phyloP scores from a whole-genome alignment of 106 monocot genomes.

The Phalaenopsis equestris region DNA sequence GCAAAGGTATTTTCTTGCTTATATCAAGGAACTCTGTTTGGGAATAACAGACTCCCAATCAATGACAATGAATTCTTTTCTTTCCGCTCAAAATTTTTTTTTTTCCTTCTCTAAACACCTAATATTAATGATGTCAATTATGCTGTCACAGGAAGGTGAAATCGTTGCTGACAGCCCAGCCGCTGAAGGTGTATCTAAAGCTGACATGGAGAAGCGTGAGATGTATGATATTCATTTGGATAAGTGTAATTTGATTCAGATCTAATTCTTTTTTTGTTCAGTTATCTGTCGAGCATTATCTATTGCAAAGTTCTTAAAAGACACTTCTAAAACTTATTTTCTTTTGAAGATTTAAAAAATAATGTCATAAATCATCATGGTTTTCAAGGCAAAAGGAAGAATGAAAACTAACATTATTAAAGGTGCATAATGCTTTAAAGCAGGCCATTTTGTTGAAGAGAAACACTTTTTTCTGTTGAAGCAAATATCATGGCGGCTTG shows the following conservation, averaged over 20 bases:
- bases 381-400: neutral
- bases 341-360: neutral
- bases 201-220: constrained; percentile 83
- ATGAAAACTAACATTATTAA: neutral
- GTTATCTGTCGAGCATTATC: neutral
- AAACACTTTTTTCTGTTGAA: neutral
- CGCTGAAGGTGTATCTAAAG: constrained; percentile 86
- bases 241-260: neutral
- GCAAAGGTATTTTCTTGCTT: constrained; percentile 42
- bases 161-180: constrained; percentile 68
- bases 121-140: neutral
- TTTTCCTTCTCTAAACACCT: neutral
- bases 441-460: neutral
- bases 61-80: neutral
- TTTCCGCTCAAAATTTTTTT: neutral
- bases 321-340: neutral
- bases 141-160: constrained; percentile 73
- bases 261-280: neutral
- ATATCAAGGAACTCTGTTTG: neutral
- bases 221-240: constrained; percentile 36
- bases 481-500: neutral
- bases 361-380: neutral
- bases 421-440: neutral
- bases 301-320: neutral
- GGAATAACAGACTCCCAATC: neutral